phyloP scores from a whole-genome alignment of 2,329 filamentous ascomycete species.

The Hawksworthiomyces lignivorus region DNA sequence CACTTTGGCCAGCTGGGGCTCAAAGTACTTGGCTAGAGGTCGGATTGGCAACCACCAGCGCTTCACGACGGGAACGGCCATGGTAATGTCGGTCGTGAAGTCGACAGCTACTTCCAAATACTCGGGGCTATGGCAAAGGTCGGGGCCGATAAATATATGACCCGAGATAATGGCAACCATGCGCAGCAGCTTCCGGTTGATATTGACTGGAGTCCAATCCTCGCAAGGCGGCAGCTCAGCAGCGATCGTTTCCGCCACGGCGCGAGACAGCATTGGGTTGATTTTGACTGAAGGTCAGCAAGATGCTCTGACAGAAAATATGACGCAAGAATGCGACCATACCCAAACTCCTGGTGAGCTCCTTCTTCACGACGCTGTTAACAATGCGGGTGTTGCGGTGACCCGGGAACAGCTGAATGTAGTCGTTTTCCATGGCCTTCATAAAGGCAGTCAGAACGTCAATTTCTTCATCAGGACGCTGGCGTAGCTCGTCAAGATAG shows the following conservation, averaged over 20 bases:
- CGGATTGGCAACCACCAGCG: neutral
- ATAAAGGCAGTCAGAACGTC: conserved; percentile 14
- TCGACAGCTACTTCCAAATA: neutral
- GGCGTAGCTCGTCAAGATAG: conserved; percentile 22
- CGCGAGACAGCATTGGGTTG: neutral
- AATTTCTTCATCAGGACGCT: conserved; percentile 21
- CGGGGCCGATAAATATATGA: conserved; percentile 36
- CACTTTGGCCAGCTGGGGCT: conserved; percentile 6
- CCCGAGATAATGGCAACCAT: conserved; percentile 39
- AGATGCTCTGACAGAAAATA: neutral
- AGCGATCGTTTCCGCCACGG: neutral
- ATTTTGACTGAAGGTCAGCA: conserved; percentile 1
- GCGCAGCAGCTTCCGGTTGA: conserved; percentile 32
- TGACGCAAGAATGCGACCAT: neutral
- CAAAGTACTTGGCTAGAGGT: neutral
- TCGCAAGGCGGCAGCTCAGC: conserved; percentile 24
- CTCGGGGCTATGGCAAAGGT: neutral
- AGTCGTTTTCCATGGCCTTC: conserved; percentile 3
- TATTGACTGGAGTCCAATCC: conserved; percentile 34
- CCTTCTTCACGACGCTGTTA: conserved; percentile 8
- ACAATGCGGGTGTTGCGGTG: conserved; percentile 6
- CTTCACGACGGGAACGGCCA: neutral
- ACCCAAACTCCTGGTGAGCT: conserved; percentile 8
- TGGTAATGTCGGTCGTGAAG: neutral
- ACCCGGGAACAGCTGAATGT: conserved; percentile 2